Percentiles rank a stretch among this genome's conserved stretches.
Conservation (phyloP, 2,329 filamentous ascomycete species). For the Chalara sp. region DNA sequence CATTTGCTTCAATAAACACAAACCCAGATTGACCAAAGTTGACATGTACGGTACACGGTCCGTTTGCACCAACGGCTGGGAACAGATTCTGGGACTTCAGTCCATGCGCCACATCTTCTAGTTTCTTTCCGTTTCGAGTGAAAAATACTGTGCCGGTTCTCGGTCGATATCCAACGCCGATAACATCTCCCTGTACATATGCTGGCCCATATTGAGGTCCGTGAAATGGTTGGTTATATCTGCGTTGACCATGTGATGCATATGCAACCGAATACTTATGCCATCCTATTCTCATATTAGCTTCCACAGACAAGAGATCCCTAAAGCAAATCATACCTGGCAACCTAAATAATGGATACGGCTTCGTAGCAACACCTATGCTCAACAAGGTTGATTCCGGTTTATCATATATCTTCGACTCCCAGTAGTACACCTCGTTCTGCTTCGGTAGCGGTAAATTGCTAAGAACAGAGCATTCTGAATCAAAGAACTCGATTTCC, state of each 20-base stretch:
- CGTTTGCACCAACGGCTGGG: slow-evolving; percentile 92
- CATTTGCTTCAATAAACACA: slow-evolving; percentile 98
- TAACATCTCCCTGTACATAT: slow-evolving; percentile 88
- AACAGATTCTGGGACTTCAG: slow-evolving; percentile 96
- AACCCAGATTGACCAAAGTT: slow-evolving; percentile 98
- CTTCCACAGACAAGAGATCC: too few species aligned
- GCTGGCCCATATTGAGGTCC: slow-evolving; percentile 74
- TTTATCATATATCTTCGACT: slow-evolving; percentile 97
- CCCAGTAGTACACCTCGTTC: slow-evolving; percentile 99
- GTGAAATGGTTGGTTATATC: slow-evolving; percentile 88
- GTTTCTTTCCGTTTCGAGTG: slow-evolving; percentile 93
- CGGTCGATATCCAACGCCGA: slow-evolving; percentile 91
- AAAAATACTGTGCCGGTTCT: slow-evolving; percentile 95
- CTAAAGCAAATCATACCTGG: slow-evolving; percentile 57
- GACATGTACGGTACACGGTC: slow-evolving; percentile 86
- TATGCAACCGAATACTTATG: slow-evolving; percentile 93
- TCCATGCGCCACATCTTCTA: slow-evolving; percentile 90
- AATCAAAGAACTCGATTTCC: slow-evolving; percentile 98
- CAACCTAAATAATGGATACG: slow-evolving; percentile 88
- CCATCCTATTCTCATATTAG: slow-evolving; percentile 50
- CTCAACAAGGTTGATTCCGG: slow-evolving; percentile 80
- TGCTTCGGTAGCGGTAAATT: slow-evolving; percentile 97
- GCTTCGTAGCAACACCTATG: slow-evolving; percentile 93
- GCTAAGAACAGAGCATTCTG: slow-evolving; percentile 75
- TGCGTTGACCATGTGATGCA: slow-evolving; percentile 76